Evolutionary conservation across 2,329 filamentous ascomycete species (phyloP).

Genomic region (Aspergillus nomiae): DNA sequence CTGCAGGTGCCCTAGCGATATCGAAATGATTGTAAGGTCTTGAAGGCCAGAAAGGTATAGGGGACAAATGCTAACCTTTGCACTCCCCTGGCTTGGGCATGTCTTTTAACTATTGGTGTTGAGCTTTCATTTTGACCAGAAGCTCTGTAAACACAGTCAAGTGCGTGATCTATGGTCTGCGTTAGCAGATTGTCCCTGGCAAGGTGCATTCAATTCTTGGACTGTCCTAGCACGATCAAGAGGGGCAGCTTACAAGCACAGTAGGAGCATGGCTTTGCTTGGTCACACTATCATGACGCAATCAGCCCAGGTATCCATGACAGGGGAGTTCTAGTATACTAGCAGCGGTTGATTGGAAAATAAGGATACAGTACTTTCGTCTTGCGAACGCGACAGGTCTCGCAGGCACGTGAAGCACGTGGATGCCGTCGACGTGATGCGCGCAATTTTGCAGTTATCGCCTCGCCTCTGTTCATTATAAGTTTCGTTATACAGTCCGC

Average conservation of each 20-base stretch:
- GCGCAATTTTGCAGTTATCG: constrained; percentile 15
- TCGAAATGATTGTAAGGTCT: background rate
- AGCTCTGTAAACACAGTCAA: constrained; percentile 20
- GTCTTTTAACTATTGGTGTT: constrained; percentile 10
- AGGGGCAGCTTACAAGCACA: constrained; percentile 20
- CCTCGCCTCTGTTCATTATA: background rate
- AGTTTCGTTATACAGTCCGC: background rate
- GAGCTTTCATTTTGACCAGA: constrained; percentile 7
- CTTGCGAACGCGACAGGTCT: constrained; percentile 27
- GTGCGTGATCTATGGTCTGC: constrained; percentile 17
- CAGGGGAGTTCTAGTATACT: background rate
- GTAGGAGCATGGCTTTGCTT: constrained; percentile 23
- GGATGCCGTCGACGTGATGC: constrained; percentile 15
- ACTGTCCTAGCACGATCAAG: background rate
- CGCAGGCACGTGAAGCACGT: constrained; percentile 26
- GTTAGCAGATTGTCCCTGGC: background rate
- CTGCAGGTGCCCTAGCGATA: background rate
- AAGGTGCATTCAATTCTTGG: background rate
- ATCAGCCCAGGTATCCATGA: background rate
- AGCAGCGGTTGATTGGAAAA: background rate
- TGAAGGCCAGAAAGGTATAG: background rate
- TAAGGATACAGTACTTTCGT: constrained; percentile 18
- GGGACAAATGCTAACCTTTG: constrained; percentile 7
- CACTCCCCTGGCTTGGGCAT: constrained; percentile 6
- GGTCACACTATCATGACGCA: constrained; percentile 17